phyloP scores from a whole-genome alignment of 495 filamentous ascomycete species.

The Hapsidospora chrysogenum region DNA sequence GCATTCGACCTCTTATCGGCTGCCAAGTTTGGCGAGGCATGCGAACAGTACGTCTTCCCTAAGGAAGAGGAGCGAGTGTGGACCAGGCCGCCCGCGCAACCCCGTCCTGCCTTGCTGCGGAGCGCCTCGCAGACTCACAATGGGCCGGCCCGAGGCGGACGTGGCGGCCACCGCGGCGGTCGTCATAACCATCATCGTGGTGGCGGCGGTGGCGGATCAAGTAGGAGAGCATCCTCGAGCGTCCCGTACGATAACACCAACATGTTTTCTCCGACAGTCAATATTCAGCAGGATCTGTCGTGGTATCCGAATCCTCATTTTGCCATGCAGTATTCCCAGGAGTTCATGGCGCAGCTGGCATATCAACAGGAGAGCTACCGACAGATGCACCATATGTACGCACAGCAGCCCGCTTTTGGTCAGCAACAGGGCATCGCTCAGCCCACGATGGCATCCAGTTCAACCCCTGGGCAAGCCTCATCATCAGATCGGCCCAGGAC shows the following conservation, averaged over 20 bases:
- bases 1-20: constrained; percentile 69
- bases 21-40: constrained; percentile 61
- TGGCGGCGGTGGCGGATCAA: constrained; percentile 6
- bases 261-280: constrained; percentile 12
- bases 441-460: constrained; percentile 22
- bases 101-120: constrained; percentile 28
- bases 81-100: constrained; percentile 46
- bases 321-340: constrained; percentile 22
- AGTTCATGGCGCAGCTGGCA: constrained; percentile 22
- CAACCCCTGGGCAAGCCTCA: constrained; percentile 4
- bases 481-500: constrained; percentile 29
- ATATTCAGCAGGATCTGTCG: constrained; percentile 19
- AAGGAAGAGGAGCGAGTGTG: constrained; percentile 64
- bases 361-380: constrained; percentile 20
- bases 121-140: constrained; percentile 31
- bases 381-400: constrained; percentile 25
- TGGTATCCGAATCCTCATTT: constrained; percentile 24
- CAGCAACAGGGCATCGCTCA: constrained; percentile 28
- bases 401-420: not conserved
- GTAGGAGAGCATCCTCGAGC: constrained; percentile 12
- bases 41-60: constrained; percentile 71
- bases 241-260: constrained; percentile 9
- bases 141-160: constrained; percentile 20
- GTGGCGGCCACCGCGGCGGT: constrained; percentile 35
- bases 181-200: constrained; percentile 23